phyloP scores from a whole-genome alignment of 371 early-diverging fungal genomes.

The Sporodiniella umbellata region DNA sequence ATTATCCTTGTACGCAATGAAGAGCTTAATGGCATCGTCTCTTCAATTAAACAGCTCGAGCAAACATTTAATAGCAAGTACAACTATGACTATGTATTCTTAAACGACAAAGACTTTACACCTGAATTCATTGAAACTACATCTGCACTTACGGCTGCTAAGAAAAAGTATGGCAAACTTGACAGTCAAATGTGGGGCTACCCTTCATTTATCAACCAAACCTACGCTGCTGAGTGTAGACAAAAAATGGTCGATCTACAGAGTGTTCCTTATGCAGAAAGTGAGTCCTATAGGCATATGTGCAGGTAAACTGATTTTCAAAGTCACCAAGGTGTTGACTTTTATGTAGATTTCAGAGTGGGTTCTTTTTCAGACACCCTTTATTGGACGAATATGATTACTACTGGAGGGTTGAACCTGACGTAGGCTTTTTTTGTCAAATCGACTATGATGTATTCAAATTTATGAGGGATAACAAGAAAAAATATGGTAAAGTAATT shows the following conservation, averaged over 20 bases:
- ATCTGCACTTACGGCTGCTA: conserved; percentile 53
- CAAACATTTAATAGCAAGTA: conserved; percentile 79
- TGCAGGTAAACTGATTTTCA: conserved; percentile 58
- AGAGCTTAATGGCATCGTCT: conserved; percentile 70
- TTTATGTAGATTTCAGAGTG: conserved; percentile 52
- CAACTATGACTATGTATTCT: conserved; percentile 89
- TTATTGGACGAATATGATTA: conserved; percentile 77
- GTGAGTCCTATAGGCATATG: conserved; percentile 91
- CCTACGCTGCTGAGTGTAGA: conserved; percentile 59
- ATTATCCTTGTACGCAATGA: conserved; percentile 74
- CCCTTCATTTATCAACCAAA: conserved; percentile 78
- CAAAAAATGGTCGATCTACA: conserved; percentile 35
- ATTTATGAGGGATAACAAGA: conserved; percentile 19
- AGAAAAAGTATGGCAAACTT: conserved; percentile 51
- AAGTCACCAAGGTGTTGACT: too few species aligned
- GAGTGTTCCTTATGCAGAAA: conserved; percentile 82
- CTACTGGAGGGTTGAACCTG: conserved; percentile 97
- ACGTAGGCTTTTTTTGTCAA: conserved; percentile 85
- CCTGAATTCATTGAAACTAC: conserved; percentile 63
- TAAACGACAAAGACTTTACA: conserved; percentile 83
- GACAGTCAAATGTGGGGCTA: conserved; percentile 72
- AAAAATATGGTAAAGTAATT: conserved; percentile 20
- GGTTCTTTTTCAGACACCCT: conserved; percentile 89
- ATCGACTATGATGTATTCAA: conserved; percentile 47
- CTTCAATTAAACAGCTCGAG: conserved; percentile 78